Conservation (phyloP, 1,284 basidiomycete genomes). For the Papiliotrema terrestris region DNA sequence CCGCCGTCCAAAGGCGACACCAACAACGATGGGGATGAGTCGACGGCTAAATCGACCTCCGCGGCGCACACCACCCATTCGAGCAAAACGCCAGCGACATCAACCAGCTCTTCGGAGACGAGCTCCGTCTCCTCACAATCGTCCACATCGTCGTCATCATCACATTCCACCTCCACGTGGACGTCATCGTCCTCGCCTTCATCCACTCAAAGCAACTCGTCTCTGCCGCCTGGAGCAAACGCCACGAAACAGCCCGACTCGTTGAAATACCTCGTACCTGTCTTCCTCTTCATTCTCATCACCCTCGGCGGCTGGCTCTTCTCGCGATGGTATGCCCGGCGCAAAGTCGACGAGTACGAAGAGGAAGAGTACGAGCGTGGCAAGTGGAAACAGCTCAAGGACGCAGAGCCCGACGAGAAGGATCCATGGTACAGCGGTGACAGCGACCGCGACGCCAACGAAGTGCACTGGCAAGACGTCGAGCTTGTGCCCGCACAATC, state of each 20-base stretch:
- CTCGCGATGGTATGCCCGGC: conserved; percentile 10
- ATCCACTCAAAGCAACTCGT: not conserved
- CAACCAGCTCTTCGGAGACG: too few relatives aligned
- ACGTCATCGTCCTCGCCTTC: conserved; percentile 3
- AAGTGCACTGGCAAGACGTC: conserved; percentile 1
- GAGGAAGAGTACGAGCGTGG: not conserved
- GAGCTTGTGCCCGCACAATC: not conserved
- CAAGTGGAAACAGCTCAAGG: conserved; percentile 12
- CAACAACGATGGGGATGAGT: not conserved
- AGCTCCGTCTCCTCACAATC: too few relatives aligned
- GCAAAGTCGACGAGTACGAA: not conserved
- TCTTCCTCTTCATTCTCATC: conserved; percentile 22
- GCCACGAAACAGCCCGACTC: conserved; percentile 9
- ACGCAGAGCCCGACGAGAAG: conserved; percentile 10
- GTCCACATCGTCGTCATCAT: not conserved
- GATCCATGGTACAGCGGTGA: conserved; percentile 8
- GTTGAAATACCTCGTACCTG: conserved; percentile 18
- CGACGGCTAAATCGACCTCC: not conserved
- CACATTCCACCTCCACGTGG: not conserved
- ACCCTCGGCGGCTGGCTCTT: conserved; percentile 14
- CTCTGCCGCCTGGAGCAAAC: not conserved
- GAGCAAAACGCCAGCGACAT: too few relatives aligned
- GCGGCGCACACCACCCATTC: not conserved
- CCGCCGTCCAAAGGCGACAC: too few relatives aligned
- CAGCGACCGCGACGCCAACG: not conserved